Conservation (phyloP, 2,329 filamentous ascomycete genomes). For the Colletotrichum spaethianum region DNA sequence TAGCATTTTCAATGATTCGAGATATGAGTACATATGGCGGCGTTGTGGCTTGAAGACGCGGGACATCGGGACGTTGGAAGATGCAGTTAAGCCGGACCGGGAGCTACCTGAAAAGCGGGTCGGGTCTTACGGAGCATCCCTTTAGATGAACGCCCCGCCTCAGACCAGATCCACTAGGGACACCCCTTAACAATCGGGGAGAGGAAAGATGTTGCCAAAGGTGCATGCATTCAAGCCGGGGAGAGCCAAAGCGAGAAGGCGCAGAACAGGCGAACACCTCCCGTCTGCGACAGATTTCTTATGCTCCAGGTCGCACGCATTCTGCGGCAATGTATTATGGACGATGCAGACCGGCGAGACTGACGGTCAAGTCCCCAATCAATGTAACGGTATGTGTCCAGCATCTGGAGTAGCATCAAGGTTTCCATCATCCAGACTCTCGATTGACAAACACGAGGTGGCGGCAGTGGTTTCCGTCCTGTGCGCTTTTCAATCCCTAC, state of each 20-base stretch:
- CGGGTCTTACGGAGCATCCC: not conserved
- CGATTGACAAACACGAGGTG: conserved; percentile 20
- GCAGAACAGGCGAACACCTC: not conserved
- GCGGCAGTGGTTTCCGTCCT: not conserved
- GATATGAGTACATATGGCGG: not conserved
- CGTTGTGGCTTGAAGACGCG: conserved; percentile 1
- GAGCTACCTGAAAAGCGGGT: conserved; percentile 13
- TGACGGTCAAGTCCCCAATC: conserved; percentile 4
- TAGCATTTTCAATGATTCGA: not conserved
- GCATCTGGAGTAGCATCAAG: not conserved
- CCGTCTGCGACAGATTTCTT: not conserved
- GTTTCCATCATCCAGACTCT: conserved; percentile 20
- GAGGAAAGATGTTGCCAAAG: not conserved
- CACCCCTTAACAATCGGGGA: not conserved
- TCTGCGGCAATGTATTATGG: not conserved
- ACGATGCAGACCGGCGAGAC: not conserved
- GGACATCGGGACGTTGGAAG: conserved; percentile 1
- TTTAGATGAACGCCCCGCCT: not conserved
- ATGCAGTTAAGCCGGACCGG: conserved; percentile 2
- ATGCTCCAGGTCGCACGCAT: not conserved
- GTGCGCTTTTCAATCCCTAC: not conserved
- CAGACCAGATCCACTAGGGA: not conserved
- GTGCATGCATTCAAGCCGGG: not conserved
- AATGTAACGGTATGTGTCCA: not conserved
- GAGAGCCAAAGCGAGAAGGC: not conserved